Percentiles rank a stretch among this genome's conserved stretches.
These are phyloP conservation scores for Desmodesmus armatus DNA, from an alignment of 139 green algal species.

Conservation along the genomic window DNA sequence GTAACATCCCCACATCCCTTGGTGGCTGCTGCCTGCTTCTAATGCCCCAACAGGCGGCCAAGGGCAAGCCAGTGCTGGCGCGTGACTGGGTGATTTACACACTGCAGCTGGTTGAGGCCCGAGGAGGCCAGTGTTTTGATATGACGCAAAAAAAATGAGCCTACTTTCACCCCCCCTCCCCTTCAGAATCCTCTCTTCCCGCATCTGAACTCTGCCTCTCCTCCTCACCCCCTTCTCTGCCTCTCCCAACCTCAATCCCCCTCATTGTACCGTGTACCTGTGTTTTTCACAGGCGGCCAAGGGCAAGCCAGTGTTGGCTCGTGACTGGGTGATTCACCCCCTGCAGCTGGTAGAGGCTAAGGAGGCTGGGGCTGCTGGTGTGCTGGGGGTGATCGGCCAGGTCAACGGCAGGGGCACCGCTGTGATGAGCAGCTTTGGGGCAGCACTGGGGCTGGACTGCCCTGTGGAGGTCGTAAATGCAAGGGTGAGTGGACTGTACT, in stretches of 20 bases:
- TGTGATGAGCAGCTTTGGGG: slow-evolving; percentile 76
- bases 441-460: slow-evolving; percentile 75
- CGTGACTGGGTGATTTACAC: slow-evolving; percentile 85
- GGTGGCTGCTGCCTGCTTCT: background rate
- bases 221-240: no score
- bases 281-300: slow-evolving; percentile 48
- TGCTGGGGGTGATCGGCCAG: slow-evolving; percentile 77
- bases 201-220: no score
- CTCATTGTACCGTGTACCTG: background rate
- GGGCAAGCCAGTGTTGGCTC: slow-evolving; percentile 69
- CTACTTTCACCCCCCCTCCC: no score
- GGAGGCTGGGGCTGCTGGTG: slow-evolving; percentile 79
- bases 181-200: no score
- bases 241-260: no score
- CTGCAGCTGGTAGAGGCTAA: slow-evolving; percentile 84
- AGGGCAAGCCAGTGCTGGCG: slow-evolving; percentile 69
- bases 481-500: slow-evolving; percentile 6
- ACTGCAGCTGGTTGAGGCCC: slow-evolving; percentile 79
- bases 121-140: no score
- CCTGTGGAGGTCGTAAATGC: slow-evolving; percentile 81
- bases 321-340: slow-evolving; percentile 85
- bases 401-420: slow-evolving; percentile 74
- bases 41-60: slow-evolving; percentile 41
- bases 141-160: no score
- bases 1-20: no score